Evolutionary conservation across 1,284 basidiomycete genomes (phyloP), one percentile per base, ranked within the genome.

Genomic region (Tilletia indica): DNA sequence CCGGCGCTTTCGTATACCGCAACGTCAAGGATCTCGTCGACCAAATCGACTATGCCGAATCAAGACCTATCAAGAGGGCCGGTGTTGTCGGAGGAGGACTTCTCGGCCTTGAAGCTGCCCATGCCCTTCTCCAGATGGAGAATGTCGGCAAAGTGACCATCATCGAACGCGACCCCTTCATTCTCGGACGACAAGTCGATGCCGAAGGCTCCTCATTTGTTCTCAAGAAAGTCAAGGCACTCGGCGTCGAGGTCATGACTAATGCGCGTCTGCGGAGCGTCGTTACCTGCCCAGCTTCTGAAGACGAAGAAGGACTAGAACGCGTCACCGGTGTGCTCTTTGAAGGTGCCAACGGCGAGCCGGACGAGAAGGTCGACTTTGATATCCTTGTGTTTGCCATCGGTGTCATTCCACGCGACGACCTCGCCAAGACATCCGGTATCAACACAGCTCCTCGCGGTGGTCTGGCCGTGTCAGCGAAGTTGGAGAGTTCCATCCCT

Each of bases 101-200:
- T 0, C 87, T 92, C 19, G 91, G 91, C 14, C 86, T 92, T 34
- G 91, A 92, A 84, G 91, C 91, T 0, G 91, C 90, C 12, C 91
- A 91, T 78, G 91, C 91, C 0, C 87, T 90, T 4, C 88, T 89
- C 75, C 90, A 92, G 82, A 86, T 91, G 73, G 83, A 84, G 70
- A 86, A 85, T 21, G 76, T 86, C 66, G 81, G 83, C n/a, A 80
- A 86, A 56, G 88, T 89, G 38, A 79, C 86, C 16, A 89, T 91
- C 76, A 84, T 90, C 54, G 89, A 90, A 78, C 87, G 90, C n/a
- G 87, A 88, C 72, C 85, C 85, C 0, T 90, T 88, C 80, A 89
- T 90, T 0, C 86, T 92, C 68, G 90, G 89, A 64, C 89, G 91
- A 19, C 91, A 92, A 80, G 87, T 92, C 8, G 91, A 92, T 74